phyloP scores from a whole-genome alignment of 169 alveolate genomes.

The Plasmodium sp. region DNA sequence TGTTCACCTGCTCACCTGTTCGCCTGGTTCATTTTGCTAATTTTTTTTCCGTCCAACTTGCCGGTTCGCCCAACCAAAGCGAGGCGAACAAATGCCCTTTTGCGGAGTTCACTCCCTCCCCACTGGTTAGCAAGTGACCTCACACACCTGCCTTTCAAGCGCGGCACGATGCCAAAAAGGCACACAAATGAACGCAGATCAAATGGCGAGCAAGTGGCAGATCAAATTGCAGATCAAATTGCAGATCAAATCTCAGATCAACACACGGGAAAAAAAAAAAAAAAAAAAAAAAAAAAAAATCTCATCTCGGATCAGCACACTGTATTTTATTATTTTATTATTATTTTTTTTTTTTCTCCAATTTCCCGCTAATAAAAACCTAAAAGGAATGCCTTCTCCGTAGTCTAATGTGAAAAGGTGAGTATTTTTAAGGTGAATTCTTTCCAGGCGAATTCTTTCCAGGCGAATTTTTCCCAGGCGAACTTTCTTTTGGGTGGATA shows the following conservation, averaged over 20 bases:
- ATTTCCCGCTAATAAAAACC: not conserved
- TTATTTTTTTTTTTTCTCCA: not conserved
- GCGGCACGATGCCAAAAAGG: not conserved
- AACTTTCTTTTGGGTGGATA: not conserved
- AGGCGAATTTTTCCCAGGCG: not conserved
- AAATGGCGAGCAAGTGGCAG: not conserved
- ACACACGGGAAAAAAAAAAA: not conserved
- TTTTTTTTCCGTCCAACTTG: not conserved
- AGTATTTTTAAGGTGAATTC: not conserved
- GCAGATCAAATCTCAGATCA: not conserved
- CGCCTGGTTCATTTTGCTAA: not conserved
- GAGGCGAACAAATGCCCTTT: not conserved
- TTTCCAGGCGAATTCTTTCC: not conserved
- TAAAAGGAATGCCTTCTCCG: not conserved
- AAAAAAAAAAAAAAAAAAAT: constrained; percentile 8
- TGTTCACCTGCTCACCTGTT: not conserved
- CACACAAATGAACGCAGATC: not conserved
- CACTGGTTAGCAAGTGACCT: not conserved
- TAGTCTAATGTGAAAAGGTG: not conserved
- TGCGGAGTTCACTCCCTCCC: not conserved
- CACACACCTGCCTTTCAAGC: not conserved
- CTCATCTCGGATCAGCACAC: constrained; percentile 15
- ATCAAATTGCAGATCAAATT: not conserved
- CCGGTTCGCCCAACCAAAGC: not conserved
- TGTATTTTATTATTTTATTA: not conserved